These are phyloP conservation scores for Ophiocordyceps camponoti-rufipedis DNA, from an alignment of 2,329 filamentous ascomycete species.

Conservation along the genomic window DNA sequence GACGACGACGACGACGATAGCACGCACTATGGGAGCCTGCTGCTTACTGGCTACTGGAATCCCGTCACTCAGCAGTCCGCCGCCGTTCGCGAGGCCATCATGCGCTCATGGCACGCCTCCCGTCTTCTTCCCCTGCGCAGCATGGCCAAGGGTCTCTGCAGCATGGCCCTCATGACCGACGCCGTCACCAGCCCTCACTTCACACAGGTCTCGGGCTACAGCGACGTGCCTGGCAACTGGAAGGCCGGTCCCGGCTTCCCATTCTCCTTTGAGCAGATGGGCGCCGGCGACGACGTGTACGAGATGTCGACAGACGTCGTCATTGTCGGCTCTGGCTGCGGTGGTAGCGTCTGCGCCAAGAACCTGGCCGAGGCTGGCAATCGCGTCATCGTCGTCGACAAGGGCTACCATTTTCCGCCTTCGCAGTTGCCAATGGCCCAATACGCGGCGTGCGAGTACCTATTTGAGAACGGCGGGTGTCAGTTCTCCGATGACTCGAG, in stretches of 20 bases:
- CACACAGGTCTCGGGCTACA: conserved; percentile 36
- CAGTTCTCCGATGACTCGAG: conserved; percentile 35
- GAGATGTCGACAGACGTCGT: conserved; percentile 63
- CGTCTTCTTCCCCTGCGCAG: conserved; percentile 34
- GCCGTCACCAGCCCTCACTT: conserved; percentile 36
- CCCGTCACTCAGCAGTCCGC: conserved; percentile 44
- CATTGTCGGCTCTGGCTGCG: conserved; percentile 74
- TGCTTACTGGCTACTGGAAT: conserved; percentile 49
- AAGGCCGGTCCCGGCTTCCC: conserved; percentile 30
- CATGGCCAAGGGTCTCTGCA: conserved; percentile 35
- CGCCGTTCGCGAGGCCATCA: conserved; percentile 38
- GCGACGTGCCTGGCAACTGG: conserved; percentile 32
- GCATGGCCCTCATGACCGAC: conserved; percentile 35
- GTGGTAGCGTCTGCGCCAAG: conserved; percentile 66
- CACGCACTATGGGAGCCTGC: conserved; percentile 40
- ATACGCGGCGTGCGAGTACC: conserved; percentile 35
- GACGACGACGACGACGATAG: conserved; percentile 16
- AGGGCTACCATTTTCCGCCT: conserved; percentile 58
- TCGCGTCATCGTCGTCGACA: conserved; percentile 65
- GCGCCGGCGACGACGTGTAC: conserved; percentile 23
- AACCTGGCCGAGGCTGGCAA: conserved; percentile 61
- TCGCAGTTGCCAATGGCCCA: conserved; percentile 59
- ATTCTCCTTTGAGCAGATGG: conserved; percentile 44
- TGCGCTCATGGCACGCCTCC: conserved; percentile 43
- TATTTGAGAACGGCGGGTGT: conserved; percentile 53